Evolutionary conservation across 2,329 filamentous ascomycete genomes (phyloP), one percentile per base, ranked within the genome.

Genomic region (Hypoxylon sp.): DNA sequence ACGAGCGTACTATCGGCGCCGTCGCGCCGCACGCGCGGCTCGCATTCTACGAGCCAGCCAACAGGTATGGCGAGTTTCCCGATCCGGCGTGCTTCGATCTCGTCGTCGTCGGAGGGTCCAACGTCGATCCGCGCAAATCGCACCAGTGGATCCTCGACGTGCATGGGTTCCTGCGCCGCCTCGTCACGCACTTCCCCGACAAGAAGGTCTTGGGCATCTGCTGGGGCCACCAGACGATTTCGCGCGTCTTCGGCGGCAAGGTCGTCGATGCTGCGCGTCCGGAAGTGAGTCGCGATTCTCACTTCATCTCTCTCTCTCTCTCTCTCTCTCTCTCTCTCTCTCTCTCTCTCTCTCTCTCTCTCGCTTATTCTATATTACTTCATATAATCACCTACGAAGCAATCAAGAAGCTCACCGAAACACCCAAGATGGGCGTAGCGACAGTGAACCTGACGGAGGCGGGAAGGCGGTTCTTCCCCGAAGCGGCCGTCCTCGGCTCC

Each of bases 151-250:
- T 83, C 16, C 65, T 80, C 36, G 76, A 78, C 36, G 74, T 82
- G 5, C 76, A 82, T 62, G 70, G 74, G 2, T 83, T 80, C 62
- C 69, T 83, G 14, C 72, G 76, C 20, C 71, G 72, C 4, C 70
- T 79, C 11, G 77, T 78, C 12, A 58, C 66, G 11, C 66, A 72
- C 11, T 74, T 72, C 61, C 75, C 76, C 11, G 66, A 70, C 22
- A 75, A 76, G 68, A 77, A 77, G 64, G 58, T 76, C 42, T 26
- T 82, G 74, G 80, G 83, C 24, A 82, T 82, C 52, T 85, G 83
- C 69, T 83, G 80, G 80, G 80, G 80, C 11, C 81, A 83, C 69
- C 80, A 83, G 70, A 80, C 78, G 7, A 78, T 81, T 40, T 71
- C 72, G 3, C 69, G 77, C 16, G 68, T 80, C 18, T 80, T 81